Conservation (phyloP, 2,329 filamentous ascomycete genomes). For the Ophiostoma sp. region DNA sequence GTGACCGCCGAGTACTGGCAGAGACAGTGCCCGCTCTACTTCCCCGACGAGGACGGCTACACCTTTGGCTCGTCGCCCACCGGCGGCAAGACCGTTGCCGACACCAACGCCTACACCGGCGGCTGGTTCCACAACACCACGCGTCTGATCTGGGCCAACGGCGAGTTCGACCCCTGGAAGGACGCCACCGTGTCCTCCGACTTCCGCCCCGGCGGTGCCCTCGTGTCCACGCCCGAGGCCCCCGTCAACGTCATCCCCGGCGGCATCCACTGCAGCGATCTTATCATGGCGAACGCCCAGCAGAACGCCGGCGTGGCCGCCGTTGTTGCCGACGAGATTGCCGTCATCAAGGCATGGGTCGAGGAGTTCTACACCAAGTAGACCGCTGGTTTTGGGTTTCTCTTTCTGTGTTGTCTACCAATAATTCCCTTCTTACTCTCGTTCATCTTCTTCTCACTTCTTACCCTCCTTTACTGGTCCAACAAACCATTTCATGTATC, state of each 20-base stretch:
- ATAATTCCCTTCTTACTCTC: slow-evolving; percentile 7
- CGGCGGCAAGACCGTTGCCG: slow-evolving; percentile 30
- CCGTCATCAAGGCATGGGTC: slow-evolving; percentile 51
- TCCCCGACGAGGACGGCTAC: slow-evolving; percentile 36
- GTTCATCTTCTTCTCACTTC: neutral
- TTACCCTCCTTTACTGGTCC: neutral
- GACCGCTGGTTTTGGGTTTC: neutral
- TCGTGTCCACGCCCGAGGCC: slow-evolving; percentile 32
- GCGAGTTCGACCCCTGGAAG: slow-evolving; percentile 39
- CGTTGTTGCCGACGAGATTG: slow-evolving; percentile 47
- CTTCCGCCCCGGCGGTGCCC: slow-evolving; percentile 37
- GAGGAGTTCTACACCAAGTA: slow-evolving; percentile 16
- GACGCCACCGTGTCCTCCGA: slow-evolving; percentile 37
- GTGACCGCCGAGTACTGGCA: slow-evolving; percentile 40
- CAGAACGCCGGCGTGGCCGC: slow-evolving; percentile 38
- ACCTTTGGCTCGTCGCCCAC: slow-evolving; percentile 30
- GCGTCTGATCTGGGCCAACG: slow-evolving; percentile 39
- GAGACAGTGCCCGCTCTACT: slow-evolving; percentile 42
- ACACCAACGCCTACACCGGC: slow-evolving; percentile 37
- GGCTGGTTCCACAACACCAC: slow-evolving; percentile 35
- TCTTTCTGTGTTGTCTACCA: neutral
- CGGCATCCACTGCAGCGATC: slow-evolving; percentile 40
- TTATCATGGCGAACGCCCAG: slow-evolving; percentile 24
- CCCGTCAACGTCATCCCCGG: slow-evolving; percentile 36
- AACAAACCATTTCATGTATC: neutral